phyloP scores from a whole-genome alignment of 1,284 basidiomycete genomes.

The Porodaedalea pini region DNA sequence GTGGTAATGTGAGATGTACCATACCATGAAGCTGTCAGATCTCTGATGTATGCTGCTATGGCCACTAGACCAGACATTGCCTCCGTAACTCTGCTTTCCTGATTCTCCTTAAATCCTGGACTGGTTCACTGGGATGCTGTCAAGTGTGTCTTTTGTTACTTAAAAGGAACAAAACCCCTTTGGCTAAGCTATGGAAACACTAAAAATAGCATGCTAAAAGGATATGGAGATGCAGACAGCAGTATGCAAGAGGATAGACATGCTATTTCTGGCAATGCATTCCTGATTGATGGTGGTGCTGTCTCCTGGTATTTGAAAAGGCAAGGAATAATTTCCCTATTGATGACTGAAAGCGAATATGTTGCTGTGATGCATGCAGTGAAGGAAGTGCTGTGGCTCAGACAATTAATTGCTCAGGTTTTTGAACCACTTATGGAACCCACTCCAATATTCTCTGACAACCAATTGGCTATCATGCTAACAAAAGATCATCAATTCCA shows the following conservation, averaged over 20 bases:
- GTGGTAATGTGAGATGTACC: conserved; percentile 30
- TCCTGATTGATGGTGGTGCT: conserved; percentile 13
- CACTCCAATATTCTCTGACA: conserved; percentile 26
- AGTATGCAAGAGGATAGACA: conserved; percentile 12
- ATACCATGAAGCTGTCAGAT: conserved; percentile 29
- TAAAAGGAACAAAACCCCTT: conserved; percentile 6
- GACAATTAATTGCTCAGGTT: conserved; percentile 20
- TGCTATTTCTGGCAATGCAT: no score
- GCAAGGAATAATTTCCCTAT: conserved; percentile 20
- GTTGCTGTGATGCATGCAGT: conserved; percentile 20
- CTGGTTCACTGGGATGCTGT: conserved; percentile 19
- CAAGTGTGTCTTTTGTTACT: conserved; percentile 21
- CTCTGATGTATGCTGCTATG: conserved; percentile 32
- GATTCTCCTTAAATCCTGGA: conserved; percentile 17
- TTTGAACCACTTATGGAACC: conserved; percentile 1
- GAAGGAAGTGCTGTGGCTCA: conserved; percentile 26
- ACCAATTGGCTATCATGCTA: conserved; percentile 27
- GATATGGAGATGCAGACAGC: conserved; percentile 20
- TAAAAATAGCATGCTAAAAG: not conserved
- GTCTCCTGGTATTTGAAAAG: conserved; percentile 24
- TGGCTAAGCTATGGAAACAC: not conserved
- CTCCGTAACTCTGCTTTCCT: conserved; percentile 13
- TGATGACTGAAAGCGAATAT: conserved; percentile 21
- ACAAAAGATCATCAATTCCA: conserved; percentile 28
- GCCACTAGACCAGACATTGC: conserved; percentile 26